Percentiles rank a stretch among this genome's conserved stretches.
Conservation (phyloP, 192 early-diverging fungal species). For the Entomortierella chlamydospora region DNA sequence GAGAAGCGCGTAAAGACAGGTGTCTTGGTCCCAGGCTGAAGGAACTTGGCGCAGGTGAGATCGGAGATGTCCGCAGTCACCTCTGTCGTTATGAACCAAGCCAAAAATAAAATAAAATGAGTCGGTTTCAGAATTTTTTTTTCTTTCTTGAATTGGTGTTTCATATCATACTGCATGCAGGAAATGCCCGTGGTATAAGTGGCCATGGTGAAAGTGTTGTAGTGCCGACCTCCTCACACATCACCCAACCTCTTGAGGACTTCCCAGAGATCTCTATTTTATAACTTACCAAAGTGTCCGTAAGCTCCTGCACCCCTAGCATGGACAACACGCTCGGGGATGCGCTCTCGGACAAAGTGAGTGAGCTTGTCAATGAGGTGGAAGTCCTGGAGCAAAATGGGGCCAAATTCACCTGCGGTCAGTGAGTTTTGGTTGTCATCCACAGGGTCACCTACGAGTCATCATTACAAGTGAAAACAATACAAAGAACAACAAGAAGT, state of each 20-base stretch:
- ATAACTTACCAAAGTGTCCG: conserved; percentile 69
- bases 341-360: conserved; percentile 83
- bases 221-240: not conserved
- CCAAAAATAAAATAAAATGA: too few species aligned
- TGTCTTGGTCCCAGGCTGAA: conserved; percentile 81
- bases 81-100: too few species aligned
- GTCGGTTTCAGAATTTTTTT: too few species aligned
- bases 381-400: conserved; percentile 79
- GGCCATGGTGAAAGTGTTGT: too few species aligned
- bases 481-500: not conserved
- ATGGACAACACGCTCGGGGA: conserved; percentile 86
- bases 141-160: too few species aligned
- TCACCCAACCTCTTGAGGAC: not conserved
- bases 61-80: conserved; percentile 75
- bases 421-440: conserved; percentile 80
- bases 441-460: conserved; percentile 70
- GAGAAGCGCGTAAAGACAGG: conserved; percentile 86
- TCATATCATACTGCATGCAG: too few species aligned
- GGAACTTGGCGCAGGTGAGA: conserved; percentile 79
- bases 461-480: too few species aligned
- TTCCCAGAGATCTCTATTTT: not conserved
- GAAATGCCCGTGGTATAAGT: too few species aligned
- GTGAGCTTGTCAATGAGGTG: conserved; percentile 81
- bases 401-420: conserved; percentile 75
- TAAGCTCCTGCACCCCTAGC: conserved; percentile 83